Percentiles rank a stretch among this genome's conserved stretches.
Evolutionary conservation across 2,329 filamentous ascomycete genomes (phyloP).

Genomic region (Scleromitrula shiraiana): DNA sequence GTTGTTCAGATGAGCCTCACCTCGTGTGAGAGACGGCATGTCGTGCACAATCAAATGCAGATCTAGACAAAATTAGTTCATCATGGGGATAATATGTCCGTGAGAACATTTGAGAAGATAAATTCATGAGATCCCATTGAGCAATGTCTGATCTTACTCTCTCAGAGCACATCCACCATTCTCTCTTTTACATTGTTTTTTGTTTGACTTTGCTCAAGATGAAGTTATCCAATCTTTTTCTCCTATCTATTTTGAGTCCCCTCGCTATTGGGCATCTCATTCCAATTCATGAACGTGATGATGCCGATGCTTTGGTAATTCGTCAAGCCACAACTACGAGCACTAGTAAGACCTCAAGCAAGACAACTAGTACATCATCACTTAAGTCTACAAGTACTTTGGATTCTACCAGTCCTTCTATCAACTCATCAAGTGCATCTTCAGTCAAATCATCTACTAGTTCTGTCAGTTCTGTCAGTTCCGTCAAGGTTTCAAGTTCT

Average conservation of each 20-base stretch:
- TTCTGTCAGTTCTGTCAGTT: background rate
- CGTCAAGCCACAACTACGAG: background rate
- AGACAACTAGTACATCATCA: background rate
- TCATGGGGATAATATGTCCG: background rate
- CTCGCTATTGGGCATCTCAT: background rate
- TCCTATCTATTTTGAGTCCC: slow-evolving; percentile 3
- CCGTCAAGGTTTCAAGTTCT: background rate
- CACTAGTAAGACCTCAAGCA: background rate
- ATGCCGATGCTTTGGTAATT: background rate
- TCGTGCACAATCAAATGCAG: background rate
- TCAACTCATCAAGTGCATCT: background rate
- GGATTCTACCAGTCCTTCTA: too few species aligned
- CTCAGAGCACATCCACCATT: slow-evolving; percentile 5
- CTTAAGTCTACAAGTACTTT: background rate
- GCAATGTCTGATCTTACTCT: background rate
- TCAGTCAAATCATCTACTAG: background rate
- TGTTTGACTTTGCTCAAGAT: slow-evolving; percentile 9
- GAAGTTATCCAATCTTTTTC: slow-evolving; percentile 7
- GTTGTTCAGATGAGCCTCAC: background rate
- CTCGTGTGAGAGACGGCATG: slow-evolving; percentile 6
- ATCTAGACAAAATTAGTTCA: background rate
- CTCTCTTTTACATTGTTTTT: background rate
- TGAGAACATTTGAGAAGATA: slow-evolving; percentile 1
- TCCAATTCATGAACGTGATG: slow-evolving; percentile 2
- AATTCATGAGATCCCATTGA: slow-evolving; percentile 6